Percentiles rank a stretch among this genome's conserved stretches.
phyloP scores from a whole-genome alignment of 768 basidiomycete genomes.

The Coprinellus aureogranulatus region DNA sequence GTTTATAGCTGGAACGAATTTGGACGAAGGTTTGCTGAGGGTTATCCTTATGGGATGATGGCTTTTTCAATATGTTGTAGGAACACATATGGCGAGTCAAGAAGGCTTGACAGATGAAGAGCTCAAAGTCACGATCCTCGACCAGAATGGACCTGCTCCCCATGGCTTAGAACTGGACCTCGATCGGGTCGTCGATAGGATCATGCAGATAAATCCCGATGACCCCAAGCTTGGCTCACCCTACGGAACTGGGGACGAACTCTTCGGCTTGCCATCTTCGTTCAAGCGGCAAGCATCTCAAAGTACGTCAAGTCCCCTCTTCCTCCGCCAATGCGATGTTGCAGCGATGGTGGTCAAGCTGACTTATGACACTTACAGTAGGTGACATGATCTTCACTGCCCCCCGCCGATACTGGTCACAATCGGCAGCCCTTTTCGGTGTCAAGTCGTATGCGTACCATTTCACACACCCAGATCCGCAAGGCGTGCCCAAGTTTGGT shows the following conservation, averaged over 20 bases:
- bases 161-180: conserved; percentile 21
- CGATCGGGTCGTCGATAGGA: conserved; percentile 17
- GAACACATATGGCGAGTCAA: conserved; percentile 32
- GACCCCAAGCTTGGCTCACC: conserved; percentile 43
- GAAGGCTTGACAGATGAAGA: conserved; percentile 21
- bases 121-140: conserved; percentile 25
- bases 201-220: conserved; percentile 41
- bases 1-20: conserved; percentile 43
- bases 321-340: no score
- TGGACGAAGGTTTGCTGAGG: conserved; percentile 56
- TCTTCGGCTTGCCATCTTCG: conserved; percentile 37
- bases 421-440: conserved; percentile 34
- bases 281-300: conserved; percentile 33
- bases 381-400: conserved; percentile 40
- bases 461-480: conserved; percentile 38
- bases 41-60: neutral
- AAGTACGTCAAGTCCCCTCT: conserved; percentile 16
- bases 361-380: conserved; percentile 14
- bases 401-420: conserved; percentile 37
- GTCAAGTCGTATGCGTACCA: conserved; percentile 41
- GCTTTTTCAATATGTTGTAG: conserved; percentile 17
- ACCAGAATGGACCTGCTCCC: conserved; percentile 24
- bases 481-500: conserved; percentile 8
- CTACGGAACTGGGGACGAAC: conserved; percentile 43
- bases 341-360: no score